Conservation (phyloP, 1,284 basidiomycete genomes). For the Cryptococcus sp. region DNA sequence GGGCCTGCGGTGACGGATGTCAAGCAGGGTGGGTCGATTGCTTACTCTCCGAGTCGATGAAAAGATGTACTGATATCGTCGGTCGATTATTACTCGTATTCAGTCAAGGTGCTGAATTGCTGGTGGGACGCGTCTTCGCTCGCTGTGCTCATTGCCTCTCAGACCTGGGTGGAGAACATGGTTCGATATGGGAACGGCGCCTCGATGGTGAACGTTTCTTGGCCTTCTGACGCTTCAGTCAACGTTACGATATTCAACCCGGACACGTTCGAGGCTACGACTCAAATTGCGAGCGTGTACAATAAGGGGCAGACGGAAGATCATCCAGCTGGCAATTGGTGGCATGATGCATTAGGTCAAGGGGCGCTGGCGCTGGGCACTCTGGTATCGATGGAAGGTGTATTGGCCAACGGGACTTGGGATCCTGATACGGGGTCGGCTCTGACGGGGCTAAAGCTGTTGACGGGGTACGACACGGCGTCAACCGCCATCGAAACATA, state of each 20-base stretch:
- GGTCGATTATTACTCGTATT: neutral
- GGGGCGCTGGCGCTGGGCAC: constrained; percentile 20
- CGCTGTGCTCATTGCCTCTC: constrained; percentile 27
- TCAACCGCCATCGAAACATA: constrained; percentile 6
- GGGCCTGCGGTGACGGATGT: constrained; percentile 25
- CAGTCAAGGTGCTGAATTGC: constrained; percentile 31
- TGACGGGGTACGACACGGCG: constrained; percentile 25
- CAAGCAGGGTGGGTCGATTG: constrained; percentile 25
- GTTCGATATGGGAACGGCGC: constrained; percentile 26
- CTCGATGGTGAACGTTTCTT: constrained; percentile 9
- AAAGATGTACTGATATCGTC: neutral
- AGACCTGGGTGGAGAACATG: constrained; percentile 26
- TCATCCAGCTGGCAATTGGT: constrained; percentile 30
- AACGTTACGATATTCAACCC: constrained; percentile 31
- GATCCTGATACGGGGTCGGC: constrained; percentile 18
- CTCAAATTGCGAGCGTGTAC: constrained; percentile 12
- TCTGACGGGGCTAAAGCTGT: constrained; percentile 17
- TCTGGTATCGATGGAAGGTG: constrained; percentile 14
- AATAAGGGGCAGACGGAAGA: constrained; percentile 32
- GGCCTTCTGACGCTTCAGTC: constrained; percentile 12
- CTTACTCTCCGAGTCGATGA: neutral
- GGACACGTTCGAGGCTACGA: constrained; percentile 5
- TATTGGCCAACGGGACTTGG: constrained; percentile 20
- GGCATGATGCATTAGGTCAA: constrained; percentile 35
- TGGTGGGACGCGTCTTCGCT: constrained; percentile 33